Base-by-base conservation (phyloP, 768 basidiomycete species). In the Naematelia aurantialba region DNA sequence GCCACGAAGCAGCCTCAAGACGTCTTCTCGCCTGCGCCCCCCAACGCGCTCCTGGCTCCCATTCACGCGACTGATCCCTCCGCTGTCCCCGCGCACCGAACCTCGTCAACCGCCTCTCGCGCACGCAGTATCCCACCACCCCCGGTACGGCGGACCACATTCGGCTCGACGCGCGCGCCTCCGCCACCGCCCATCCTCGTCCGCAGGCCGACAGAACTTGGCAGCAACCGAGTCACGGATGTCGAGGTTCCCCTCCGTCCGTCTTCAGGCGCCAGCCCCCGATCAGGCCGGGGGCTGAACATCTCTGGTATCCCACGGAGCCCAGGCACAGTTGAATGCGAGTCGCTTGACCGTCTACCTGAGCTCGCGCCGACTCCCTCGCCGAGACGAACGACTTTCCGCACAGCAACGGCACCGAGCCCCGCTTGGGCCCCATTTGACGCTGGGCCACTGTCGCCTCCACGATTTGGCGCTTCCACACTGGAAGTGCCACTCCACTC, bases 121-220 rank as follows among this genome's bases (percentile, higher is more conserved):
- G 34, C 17, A 39, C 17, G 8, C 8, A 39, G 17, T 39, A 39
- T 8, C 34, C 34, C 34, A 17, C 34, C 34, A 8, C 17, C 34
- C n/a, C n/a, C n/a, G n/a, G n/a, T n/a, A 39, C 8, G 34, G 17
- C 34, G 34, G 8, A 39, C 34, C 8, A 39, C 34, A 39, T 8
- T 39, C 34, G 34, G 58, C 2, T 45, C 53, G 2, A 22, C 55
- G n/a, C 59, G 69, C 17, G 69, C 69, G 4, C 56, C 63, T 3
- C 47, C 63, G 1, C 69, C 69, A n/a, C 69, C 69, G 0, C 66
- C 69, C 0, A 70, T 70, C 47, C 47, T 70, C 13, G 57, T 70
- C 8, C 69, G 69, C 22, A 49, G 61, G 51, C 59, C 68, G 3
- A 69, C 68, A 1, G 67, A 64, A 21, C 8, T 60, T 2, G 39